These are phyloP conservation scores for Cutaneotrichosporon sp. DNA, from an alignment of 1,284 basidiomycete genomes.

Conservation along the genomic window DNA sequence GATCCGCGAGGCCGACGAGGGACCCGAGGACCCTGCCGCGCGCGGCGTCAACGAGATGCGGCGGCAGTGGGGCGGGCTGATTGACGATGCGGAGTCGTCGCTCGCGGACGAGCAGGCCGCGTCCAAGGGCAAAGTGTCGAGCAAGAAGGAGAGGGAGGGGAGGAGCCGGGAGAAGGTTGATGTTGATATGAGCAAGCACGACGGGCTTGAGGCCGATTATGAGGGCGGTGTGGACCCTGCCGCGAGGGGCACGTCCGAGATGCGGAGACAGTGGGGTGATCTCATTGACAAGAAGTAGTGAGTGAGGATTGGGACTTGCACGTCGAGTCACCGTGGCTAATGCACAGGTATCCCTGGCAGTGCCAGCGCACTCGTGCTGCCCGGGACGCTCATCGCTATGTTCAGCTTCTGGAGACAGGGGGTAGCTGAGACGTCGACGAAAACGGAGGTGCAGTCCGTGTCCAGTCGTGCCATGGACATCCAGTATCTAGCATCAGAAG, in stretches of 20 bases:
- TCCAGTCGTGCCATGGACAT: too few relatives aligned
- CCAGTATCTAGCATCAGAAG: too few relatives aligned
- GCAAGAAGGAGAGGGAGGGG: too few relatives aligned
- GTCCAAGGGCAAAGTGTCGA: neutral
- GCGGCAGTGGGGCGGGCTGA: slow-evolving; percentile 2
- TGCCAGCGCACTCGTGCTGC: too few relatives aligned
- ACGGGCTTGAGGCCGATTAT: neutral
- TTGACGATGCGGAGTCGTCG: neutral
- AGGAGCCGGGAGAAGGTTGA: neutral
- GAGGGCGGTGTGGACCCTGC: neutral
- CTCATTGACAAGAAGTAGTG: neutral
- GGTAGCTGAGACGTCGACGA: too few relatives aligned
- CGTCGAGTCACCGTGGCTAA: too few relatives aligned
- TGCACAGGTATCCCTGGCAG: too few relatives aligned
- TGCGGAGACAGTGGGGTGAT: neutral
- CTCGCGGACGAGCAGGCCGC: neutral
- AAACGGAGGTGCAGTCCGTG: too few relatives aligned
- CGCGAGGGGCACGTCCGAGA: neutral
- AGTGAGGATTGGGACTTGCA: too few relatives aligned
- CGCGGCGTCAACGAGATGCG: slow-evolving; percentile 3
- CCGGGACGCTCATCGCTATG: too few relatives aligned
- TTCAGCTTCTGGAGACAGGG: too few relatives aligned
- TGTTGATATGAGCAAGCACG: neutral
- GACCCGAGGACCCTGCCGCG: neutral
- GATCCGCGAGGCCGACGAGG: neutral